Evolutionary conservation across 108 stramenopile genomes (phyloP).

Genomic region (Cyclotella kingstonii): DNA sequence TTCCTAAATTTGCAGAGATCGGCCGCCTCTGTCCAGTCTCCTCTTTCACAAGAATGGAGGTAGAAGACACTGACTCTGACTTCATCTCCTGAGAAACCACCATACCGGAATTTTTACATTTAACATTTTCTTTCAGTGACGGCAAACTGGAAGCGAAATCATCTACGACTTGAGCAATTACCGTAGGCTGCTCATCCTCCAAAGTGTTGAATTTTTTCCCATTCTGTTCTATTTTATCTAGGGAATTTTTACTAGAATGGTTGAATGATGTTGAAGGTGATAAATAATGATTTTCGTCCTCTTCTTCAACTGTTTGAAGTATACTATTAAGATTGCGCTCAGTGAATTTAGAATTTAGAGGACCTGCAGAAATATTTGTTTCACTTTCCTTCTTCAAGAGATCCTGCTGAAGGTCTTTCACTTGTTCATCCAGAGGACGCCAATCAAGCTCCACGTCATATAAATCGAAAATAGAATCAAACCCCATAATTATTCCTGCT

Average conservation of each 20-base stretch:
- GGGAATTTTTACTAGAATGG: conserved; percentile 36
- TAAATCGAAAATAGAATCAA: conserved; percentile 69
- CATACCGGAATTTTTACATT: no score
- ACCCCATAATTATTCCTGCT: conserved; percentile 59
- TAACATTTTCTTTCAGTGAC: no score
- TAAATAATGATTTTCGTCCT: conserved; percentile 44
- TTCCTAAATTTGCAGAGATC: conserved; percentile 9
- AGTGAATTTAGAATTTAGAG: conserved; percentile 29
- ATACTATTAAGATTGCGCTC: conserved; percentile 24
- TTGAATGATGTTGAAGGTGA: conserved; percentile 43
- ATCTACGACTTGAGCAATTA: not conserved
- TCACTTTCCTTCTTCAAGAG: conserved; percentile 47
- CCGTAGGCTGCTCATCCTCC: conserved; percentile 10
- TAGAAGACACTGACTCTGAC: no score
- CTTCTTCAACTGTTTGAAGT: conserved; percentile 78
- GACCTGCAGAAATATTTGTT: not conserved
- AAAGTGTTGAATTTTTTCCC: conserved; percentile 2
- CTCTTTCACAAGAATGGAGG: conserved; percentile 2
- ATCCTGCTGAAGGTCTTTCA: conserved; percentile 49
- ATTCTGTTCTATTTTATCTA: conserved; percentile 14
- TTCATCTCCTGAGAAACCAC: no score
- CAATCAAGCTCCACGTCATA: conserved; percentile 88
- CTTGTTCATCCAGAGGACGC: conserved; percentile 80
- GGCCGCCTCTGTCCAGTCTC: conserved; percentile 1
- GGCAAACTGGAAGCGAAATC: no score